Percentiles rank a stretch among this genome's conserved stretches.
phyloP scores from a whole-genome alignment of 495 filamentous ascomycete species.

The Letharia lupina region DNA sequence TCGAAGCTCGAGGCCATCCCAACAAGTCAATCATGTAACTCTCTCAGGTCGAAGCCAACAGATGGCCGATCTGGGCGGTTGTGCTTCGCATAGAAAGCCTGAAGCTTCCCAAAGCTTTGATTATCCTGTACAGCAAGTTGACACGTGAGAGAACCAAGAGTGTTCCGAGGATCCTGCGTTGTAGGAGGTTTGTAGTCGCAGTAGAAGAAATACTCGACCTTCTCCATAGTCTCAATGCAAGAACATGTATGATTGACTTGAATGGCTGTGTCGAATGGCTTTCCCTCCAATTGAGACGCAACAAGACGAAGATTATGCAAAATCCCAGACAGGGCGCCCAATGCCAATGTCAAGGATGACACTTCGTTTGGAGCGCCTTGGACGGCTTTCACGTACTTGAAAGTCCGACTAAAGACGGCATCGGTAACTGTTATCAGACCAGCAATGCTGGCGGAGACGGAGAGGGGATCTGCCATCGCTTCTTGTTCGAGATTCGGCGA shows the following conservation, averaged over 20 bases:
- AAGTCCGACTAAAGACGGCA: slow-evolving; percentile 25
- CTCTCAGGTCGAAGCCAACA: not conserved
- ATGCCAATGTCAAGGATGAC: slow-evolving; percentile 16
- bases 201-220: slow-evolving; percentile 31
- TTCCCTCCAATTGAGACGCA: slow-evolving; percentile 24
- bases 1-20: slow-evolving; percentile 22
- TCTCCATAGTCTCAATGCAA: slow-evolving; percentile 21
- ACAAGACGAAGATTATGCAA: slow-evolving; percentile 29
- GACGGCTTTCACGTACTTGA: slow-evolving; percentile 28
- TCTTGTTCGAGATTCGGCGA: not conserved
- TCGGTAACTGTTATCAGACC: slow-evolving; percentile 33
- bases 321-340: slow-evolving; percentile 27
- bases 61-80: slow-evolving; percentile 9
- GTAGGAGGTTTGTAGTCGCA: slow-evolving; percentile 33
- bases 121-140: slow-evolving; percentile 33
- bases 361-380: slow-evolving; percentile 28
- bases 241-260: slow-evolving; percentile 23
- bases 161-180: slow-evolving; percentile 26
- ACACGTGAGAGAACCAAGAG: slow-evolving; percentile 30
- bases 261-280: slow-evolving; percentile 19
- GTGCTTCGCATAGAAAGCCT: slow-evolving; percentile 24
- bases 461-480: slow-evolving; percentile 31
- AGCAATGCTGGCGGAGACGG: slow-evolving; percentile 31
- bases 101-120: slow-evolving; percentile 26
- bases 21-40: slow-evolving; percentile 20